A percentile compares a stretch with the other conserved stretches of the same genome.
Evolutionary conservation across 1,284 basidiomycete genomes (phyloP).

Genomic region (Cutaneotrichosporon dermatis): DNA sequence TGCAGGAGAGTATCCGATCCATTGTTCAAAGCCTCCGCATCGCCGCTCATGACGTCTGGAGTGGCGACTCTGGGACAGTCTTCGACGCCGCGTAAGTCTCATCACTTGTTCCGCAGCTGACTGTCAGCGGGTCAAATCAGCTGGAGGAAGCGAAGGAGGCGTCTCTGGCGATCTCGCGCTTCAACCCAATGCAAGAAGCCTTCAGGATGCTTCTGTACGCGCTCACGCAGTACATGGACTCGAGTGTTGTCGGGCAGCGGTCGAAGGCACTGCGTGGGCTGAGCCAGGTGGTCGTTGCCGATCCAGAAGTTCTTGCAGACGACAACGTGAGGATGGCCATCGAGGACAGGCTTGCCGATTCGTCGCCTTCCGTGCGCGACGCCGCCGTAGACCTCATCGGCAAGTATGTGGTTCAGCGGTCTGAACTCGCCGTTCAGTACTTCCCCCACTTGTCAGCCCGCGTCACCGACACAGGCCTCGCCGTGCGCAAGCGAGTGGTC

Average conservation of each 20-base stretch:
- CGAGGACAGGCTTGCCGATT: constrained; percentile 81
- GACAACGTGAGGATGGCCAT: constrained; percentile 68
- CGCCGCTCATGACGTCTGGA: constrained; percentile 30
- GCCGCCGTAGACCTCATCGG: constrained; percentile 92
- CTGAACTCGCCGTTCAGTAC: constrained; percentile 76
- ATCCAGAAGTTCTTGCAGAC: constrained; percentile 65
- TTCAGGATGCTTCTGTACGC: constrained; percentile 73
- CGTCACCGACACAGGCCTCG: constrained; percentile 85
- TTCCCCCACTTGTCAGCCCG: constrained; percentile 79
- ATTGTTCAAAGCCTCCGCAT: constrained; percentile 23
- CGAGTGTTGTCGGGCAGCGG: constrained; percentile 75
- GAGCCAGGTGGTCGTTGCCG: constrained; percentile 76
- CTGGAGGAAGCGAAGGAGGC: constrained; percentile 25
- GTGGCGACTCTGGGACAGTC: constrained; percentile 25
- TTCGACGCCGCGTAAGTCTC: constrained; percentile 35
- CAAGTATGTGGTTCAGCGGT: constrained; percentile 84
- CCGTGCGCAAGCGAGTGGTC: constrained; percentile 90
- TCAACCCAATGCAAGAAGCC: constrained; percentile 66
- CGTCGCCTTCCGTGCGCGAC: constrained; percentile 88
- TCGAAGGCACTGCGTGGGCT: constrained; percentile 85
- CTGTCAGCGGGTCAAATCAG: constrained; percentile 30
- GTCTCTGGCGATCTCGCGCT: constrained; percentile 68
- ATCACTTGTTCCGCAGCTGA: constrained; percentile 5
- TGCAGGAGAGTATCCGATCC: constrained; percentile 24
- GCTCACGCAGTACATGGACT: constrained; percentile 70